Evolutionary conservation across 208 protist genomes (phyloP).

Genomic region (Herpetomonas tarakana): DNA sequence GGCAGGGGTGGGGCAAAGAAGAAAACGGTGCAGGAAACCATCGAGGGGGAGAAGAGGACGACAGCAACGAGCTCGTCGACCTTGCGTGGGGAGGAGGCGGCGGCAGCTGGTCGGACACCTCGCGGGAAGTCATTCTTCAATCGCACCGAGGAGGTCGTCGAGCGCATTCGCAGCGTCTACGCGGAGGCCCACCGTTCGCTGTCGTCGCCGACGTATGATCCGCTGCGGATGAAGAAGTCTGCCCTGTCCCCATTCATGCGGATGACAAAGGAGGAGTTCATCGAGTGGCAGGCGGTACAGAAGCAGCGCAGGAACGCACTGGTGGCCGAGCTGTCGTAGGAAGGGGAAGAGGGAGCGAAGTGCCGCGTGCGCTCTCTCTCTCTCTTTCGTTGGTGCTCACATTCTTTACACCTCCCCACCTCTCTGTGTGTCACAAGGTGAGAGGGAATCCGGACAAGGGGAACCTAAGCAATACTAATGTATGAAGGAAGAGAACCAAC

Average conservation of each 20-base stretch:
- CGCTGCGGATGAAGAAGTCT: slow-evolving; percentile 77
- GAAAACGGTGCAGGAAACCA: not conserved
- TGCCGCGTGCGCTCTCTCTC: too few species aligned
- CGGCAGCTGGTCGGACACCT: not conserved
- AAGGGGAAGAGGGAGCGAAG: not conserved
- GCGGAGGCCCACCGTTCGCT: slow-evolving; percentile 74
- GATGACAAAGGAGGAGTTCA: slow-evolving; percentile 69
- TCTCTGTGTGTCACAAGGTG: slow-evolving; percentile 3
- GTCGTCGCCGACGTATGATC: slow-evolving; percentile 79
- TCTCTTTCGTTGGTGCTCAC: too few species aligned
- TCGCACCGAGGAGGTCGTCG: slow-evolving; percentile 55
- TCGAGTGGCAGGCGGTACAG: slow-evolving; percentile 58
- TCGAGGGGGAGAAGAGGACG: not conserved
- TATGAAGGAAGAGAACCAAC: too few species aligned
- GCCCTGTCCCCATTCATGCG: slow-evolving; percentile 56
- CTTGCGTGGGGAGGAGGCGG: not conserved
- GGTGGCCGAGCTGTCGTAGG: slow-evolving; percentile 44
- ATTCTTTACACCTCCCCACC: slow-evolving; percentile 9
- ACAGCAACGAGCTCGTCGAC: not conserved
- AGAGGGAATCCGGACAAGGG: not conserved
- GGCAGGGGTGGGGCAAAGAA: not conserved
- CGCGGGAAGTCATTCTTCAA: slow-evolving; percentile 27
- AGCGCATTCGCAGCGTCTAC: slow-evolving; percentile 59
- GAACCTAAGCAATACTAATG: not conserved
- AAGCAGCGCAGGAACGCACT: slow-evolving; percentile 52